Percentiles rank a stretch among this genome's conserved stretches.
phyloP scores from a whole-genome alignment of 495 filamentous ascomycete genomes.

The Polyplosphaeria fusca region DNA sequence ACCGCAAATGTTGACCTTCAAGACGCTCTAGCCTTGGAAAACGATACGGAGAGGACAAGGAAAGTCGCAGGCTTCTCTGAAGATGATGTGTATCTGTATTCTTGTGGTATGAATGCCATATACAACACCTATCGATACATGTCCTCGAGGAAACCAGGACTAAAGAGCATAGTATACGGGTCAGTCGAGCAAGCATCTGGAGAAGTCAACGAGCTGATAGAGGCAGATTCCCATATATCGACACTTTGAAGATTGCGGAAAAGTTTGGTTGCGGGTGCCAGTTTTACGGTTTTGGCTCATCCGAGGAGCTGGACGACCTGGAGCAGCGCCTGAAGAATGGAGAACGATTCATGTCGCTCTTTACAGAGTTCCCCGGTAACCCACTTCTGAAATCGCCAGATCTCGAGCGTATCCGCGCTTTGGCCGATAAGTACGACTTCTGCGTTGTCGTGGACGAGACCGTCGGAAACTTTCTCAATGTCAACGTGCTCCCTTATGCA shows the following conservation, averaged over 20 bases:
- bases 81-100: slow-evolving; percentile 84
- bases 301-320: slow-evolving; percentile 81
- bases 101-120: slow-evolving; percentile 91
- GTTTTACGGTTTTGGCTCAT: slow-evolving; percentile 84
- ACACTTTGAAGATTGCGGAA: slow-evolving; percentile 89
- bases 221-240: slow-evolving; percentile 84
- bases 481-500: slow-evolving; percentile 82
- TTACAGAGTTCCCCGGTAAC: slow-evolving; percentile 94
- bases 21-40: slow-evolving; percentile 54
- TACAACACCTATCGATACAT: slow-evolving; percentile 79
- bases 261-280: slow-evolving; percentile 90
- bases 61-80: slow-evolving; percentile 68
- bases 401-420: slow-evolving; percentile 67
- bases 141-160: slow-evolving; percentile 54
- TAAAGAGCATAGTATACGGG: slow-evolving; percentile 72
- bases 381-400: slow-evolving; percentile 83
- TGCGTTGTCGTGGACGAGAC: slow-evolving; percentile 93
- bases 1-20: slow-evolving; percentile 66
- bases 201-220: slow-evolving; percentile 9
- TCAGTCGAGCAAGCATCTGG: slow-evolving; percentile 13
- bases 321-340: slow-evolving; percentile 67
- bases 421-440: slow-evolving; percentile 85
- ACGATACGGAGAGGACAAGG: slow-evolving; percentile 37
- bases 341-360: slow-evolving; percentile 78
- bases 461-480: slow-evolving; percentile 91